These are phyloP conservation scores for Grammothele lineata DNA, from an alignment of 768 basidiomycete genomes.

Conservation along the genomic window DNA sequence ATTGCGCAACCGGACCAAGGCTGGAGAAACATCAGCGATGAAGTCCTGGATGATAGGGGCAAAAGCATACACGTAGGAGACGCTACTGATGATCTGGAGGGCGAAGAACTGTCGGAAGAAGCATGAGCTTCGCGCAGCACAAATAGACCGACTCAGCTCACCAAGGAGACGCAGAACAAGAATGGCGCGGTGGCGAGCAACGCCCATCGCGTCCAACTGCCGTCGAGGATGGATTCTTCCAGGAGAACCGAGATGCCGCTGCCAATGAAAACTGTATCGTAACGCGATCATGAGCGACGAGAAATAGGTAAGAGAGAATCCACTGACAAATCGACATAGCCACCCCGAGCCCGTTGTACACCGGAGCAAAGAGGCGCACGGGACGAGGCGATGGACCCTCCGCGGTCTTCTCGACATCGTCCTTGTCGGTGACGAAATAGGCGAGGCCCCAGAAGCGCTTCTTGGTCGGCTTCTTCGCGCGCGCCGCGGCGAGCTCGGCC, in stretches of 20 bases:
- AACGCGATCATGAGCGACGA: not conserved
- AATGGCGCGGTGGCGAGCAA: conserved; percentile 65
- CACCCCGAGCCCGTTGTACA: conserved; percentile 65
- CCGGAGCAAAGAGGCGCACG: conserved; percentile 61
- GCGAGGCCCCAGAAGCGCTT: conserved; percentile 22
- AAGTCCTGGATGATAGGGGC: not conserved
- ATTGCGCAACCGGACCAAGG: conserved; percentile 81
- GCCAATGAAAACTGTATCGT: conserved; percentile 57
- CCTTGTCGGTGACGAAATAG: conserved; percentile 25
- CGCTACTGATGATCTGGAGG: conserved; percentile 56
- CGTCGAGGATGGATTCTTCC: conserved; percentile 65
- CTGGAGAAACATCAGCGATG: conserved; percentile 28
- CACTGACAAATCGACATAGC: conserved; percentile 62
- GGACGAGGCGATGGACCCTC: conserved; percentile 28
- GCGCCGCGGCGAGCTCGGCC: conserved; percentile 6
- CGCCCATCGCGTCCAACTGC: conserved; percentile 57
- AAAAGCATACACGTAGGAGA: conserved; percentile 58
- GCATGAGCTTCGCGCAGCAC: not conserved
- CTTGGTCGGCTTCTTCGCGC: conserved; percentile 9
- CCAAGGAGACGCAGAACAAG: conserved; percentile 71
- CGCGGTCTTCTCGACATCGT: conserved; percentile 51
- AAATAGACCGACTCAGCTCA: conserved; percentile 30
- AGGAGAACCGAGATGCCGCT: conserved; percentile 56
- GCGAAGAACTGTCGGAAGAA: conserved; percentile 57
- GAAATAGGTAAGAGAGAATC: not conserved